Evolutionary conservation across 2,329 filamentous ascomycete genomes (phyloP).

Genomic region (Aspergillus luchuensis): DNA sequence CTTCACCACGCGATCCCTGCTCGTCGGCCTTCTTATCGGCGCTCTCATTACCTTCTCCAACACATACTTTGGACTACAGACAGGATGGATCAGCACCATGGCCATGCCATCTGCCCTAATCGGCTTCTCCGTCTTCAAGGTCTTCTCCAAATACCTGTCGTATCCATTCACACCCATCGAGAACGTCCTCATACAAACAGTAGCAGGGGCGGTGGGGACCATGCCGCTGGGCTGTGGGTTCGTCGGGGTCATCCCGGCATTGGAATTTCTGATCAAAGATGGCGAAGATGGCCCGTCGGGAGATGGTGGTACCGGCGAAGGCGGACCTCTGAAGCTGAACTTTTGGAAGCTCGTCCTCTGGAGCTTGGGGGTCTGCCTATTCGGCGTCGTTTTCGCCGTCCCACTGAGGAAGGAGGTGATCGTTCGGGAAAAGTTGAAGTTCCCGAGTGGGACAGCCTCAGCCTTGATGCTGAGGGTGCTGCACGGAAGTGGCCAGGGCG

Average conservation of each 20-base stretch:
- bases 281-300: slow-evolving; percentile 77
- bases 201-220: slow-evolving; percentile 91
- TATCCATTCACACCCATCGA: slow-evolving; percentile 91
- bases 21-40: slow-evolving; percentile 79
- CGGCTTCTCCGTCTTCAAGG: slow-evolving; percentile 90
- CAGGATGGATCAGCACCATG: slow-evolving; percentile 83
- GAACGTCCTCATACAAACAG: slow-evolving; percentile 94
- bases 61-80: slow-evolving; percentile 98
- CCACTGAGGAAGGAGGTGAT: slow-evolving; percentile 89
- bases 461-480: slow-evolving; percentile 89
- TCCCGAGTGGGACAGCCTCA: slow-evolving; percentile 93
- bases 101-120: slow-evolving; percentile 94
- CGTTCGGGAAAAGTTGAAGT: slow-evolving; percentile 86
- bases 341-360: slow-evolving; percentile 81
- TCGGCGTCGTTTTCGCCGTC: slow-evolving; percentile 95
- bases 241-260: slow-evolving; percentile 88
- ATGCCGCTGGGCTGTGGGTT: slow-evolving; percentile 97
- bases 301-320: slow-evolving; percentile 72
- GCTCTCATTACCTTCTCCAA: slow-evolving; percentile 94
- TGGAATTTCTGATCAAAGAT: slow-evolving; percentile 79
- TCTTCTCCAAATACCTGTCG: slow-evolving; percentile 69
- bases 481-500: slow-evolving; percentile 63
- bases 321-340: slow-evolving; percentile 71
- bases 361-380: slow-evolving; percentile 91
- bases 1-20: slow-evolving; percentile 81